These are phyloP conservation scores for Chlorella ohadii DNA, from an alignment of 139 green algal genomes.

Conservation along the genomic window DNA sequence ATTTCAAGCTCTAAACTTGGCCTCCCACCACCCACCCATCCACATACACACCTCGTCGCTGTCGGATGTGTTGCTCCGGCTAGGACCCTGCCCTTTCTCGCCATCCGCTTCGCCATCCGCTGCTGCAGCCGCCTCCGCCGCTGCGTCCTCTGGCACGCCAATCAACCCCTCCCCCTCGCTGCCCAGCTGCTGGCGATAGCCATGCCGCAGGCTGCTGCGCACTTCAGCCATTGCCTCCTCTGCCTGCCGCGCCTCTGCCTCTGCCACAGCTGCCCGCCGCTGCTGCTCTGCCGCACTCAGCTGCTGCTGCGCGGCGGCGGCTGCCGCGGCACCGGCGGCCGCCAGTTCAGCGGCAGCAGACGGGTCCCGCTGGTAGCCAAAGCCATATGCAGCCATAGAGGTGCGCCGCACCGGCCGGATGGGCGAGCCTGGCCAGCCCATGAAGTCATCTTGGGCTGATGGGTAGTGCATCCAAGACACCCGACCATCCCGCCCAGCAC, in stretches of 20 bases:
- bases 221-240: background rate
- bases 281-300: background rate
- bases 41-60: background rate
- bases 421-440: background rate
- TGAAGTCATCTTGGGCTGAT: background rate
- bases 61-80: background rate
- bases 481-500: background rate
- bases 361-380: background rate
- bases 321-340: background rate
- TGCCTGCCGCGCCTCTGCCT: background rate
- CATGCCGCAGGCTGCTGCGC: background rate
- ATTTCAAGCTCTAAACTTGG: too few relatives aligned
- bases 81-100: background rate
- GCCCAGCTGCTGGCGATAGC: background rate
- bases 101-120: background rate
- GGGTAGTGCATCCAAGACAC: background rate
- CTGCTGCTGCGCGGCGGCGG: background rate
- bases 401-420: background rate
- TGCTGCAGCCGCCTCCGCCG: background rate
- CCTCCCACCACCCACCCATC: too few relatives aligned
- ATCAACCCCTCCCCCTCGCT: background rate
- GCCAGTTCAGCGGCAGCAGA: background rate
- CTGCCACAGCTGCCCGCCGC: background rate
- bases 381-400: background rate
- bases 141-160: background rate